phyloP scores from a whole-genome alignment of 2,329 filamentous ascomycete species.

The Lasiodiplodia theobromae region DNA sequence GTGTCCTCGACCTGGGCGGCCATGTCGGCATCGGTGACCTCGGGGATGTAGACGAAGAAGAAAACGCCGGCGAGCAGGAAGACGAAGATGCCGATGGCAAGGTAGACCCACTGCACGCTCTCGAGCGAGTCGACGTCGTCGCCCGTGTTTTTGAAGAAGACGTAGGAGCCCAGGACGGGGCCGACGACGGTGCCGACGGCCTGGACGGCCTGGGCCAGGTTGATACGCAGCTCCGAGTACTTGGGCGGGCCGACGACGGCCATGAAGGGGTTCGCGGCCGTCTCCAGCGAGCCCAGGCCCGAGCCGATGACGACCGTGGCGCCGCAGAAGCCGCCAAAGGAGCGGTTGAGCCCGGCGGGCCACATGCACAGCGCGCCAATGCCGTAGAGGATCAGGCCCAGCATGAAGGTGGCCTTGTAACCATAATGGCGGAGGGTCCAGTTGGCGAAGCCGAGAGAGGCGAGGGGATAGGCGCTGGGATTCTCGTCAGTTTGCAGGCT shows the following conservation, averaged over 20 bases:
- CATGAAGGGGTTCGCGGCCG: slow-evolving; percentile 63
- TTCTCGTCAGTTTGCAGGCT: not conserved
- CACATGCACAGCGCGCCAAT: slow-evolving; percentile 66
- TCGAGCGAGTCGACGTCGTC: slow-evolving; percentile 58
- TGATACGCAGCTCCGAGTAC: slow-evolving; percentile 65
- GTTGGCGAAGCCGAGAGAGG: slow-evolving; percentile 56
- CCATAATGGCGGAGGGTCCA: slow-evolving; percentile 59
- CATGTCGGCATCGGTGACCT: slow-evolving; percentile 70
- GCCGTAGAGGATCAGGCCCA: slow-evolving; percentile 62
- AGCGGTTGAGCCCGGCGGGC: slow-evolving; percentile 63
- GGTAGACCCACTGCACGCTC: slow-evolving; percentile 71
- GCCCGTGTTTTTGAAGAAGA: slow-evolving; percentile 66
- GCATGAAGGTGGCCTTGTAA: slow-evolving; percentile 56
- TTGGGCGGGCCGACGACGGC: slow-evolving; percentile 64
- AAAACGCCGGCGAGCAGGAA: slow-evolving; percentile 64
- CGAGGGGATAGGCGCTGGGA: slow-evolving; percentile 54
- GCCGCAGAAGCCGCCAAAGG: slow-evolving; percentile 67
- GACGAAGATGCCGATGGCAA: slow-evolving; percentile 68
- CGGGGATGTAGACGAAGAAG: slow-evolving; percentile 61
- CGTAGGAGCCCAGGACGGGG: slow-evolving; percentile 65
- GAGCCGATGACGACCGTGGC: slow-evolving; percentile 64
- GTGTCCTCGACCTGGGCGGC: slow-evolving; percentile 54
- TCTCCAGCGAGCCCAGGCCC: slow-evolving; percentile 63
- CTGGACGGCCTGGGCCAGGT: slow-evolving; percentile 66
- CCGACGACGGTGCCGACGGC: slow-evolving; percentile 65